Conservation (phyloP, 345 rosid species). For the Turnera subulata region DNA sequence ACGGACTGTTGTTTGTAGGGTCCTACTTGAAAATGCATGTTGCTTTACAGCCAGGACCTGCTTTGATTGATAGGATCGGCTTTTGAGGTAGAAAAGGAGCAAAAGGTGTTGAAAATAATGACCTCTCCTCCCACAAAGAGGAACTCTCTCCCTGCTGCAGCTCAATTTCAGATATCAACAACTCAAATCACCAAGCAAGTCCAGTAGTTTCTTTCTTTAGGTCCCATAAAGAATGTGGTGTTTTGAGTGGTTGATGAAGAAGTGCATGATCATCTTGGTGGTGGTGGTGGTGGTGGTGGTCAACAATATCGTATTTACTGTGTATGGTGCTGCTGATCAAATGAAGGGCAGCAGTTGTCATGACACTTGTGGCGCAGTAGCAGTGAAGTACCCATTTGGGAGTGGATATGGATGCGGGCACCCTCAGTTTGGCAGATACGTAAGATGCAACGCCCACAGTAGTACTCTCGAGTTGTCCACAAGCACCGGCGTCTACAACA, state of each 20-base stretch:
- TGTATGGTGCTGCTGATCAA: conserved; percentile 26
- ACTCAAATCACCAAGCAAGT: too few relatives aligned
- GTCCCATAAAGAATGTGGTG: too few relatives aligned
- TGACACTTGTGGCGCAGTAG: conserved; percentile 43
- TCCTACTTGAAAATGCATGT: conserved; percentile 9
- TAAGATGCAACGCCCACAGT: conserved; percentile 42
- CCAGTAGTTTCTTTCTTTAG: conserved; percentile 9
- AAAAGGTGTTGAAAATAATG: conserved; percentile 21
- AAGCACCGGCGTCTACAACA: conserved; percentile 41
- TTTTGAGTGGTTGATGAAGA: too few relatives aligned
- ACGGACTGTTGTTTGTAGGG: too few relatives aligned
- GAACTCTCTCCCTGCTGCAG: conserved; percentile 4
- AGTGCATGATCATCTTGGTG: too few relatives aligned
- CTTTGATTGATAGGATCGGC: conserved; percentile 26
- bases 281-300: too few relatives aligned
- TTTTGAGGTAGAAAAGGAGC: conserved; percentile 35
- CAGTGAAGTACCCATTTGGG: conserved; percentile 52
- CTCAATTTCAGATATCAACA: too few relatives aligned
- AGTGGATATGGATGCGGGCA: conserved; percentile 53
- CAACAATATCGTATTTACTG: conserved; percentile 16
- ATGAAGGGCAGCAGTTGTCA: conserved; percentile 35
- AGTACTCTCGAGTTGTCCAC: conserved; percentile 57
- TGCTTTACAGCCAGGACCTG: conserved; percentile 42
- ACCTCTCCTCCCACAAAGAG: conserved; percentile 34
- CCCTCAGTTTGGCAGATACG: conserved; percentile 46